A percentile compares a stretch with the other conserved stretches of the same genome.
Conservation (phyloP, 129 eudicot species). For the Mikania micrantha region DNA sequence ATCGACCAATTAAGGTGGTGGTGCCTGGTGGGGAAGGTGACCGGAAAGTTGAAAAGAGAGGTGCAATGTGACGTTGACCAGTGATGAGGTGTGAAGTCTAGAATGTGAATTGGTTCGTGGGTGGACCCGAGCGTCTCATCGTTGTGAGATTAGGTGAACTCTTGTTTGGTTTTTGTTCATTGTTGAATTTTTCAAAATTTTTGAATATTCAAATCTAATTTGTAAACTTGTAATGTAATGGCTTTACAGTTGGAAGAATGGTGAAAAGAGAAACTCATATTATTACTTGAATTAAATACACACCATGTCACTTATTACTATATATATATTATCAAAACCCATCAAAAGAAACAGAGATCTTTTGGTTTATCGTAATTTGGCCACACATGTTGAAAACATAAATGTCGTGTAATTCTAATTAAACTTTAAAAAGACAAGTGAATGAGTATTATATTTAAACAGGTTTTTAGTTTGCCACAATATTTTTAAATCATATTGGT, state of each 20-base stretch:
- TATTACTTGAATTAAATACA: too few relatives aligned
- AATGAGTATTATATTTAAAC: too few relatives aligned
- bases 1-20: neutral
- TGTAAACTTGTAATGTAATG: neutral
- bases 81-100: conserved; percentile 28
- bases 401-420: too few relatives aligned
- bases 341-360: too few relatives aligned
- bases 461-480: too few relatives aligned
- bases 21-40: conserved; percentile 43
- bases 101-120: conserved; percentile 17
- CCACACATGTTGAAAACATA: too few relatives aligned
- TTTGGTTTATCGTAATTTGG: too few relatives aligned
- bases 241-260: neutral
- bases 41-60: conserved; percentile 25
- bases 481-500: too few relatives aligned
- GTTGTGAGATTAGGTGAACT: conserved; percentile 18
- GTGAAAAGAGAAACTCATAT: too few relatives aligned
- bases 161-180: conserved; percentile 1
- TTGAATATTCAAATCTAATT: neutral
- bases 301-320: too few relatives aligned
- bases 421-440: too few relatives aligned
- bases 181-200: conserved; percentile 4
- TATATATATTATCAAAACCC: too few relatives aligned
- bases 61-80: conserved; percentile 37
- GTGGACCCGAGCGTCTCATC: conserved; percentile 11